These are phyloP conservation scores for Mortierella sp. DNA, from an alignment of 371 early-diverging fungal species.

Conservation along the genomic window DNA sequence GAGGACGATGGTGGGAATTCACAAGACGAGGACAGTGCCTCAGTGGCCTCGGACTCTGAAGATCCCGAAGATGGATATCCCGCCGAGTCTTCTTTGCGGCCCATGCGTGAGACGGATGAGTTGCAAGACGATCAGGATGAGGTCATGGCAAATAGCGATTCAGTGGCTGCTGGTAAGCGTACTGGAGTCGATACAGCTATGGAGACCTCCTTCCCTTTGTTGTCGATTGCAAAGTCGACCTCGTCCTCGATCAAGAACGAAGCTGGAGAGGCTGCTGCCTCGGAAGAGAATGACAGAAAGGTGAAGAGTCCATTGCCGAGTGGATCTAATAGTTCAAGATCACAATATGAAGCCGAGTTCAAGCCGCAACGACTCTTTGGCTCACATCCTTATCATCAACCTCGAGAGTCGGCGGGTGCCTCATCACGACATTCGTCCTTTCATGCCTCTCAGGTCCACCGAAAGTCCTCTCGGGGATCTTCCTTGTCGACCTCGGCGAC, in stretches of 20 bases:
- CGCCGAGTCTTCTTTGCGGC: background rate
- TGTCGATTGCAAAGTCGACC: background rate
- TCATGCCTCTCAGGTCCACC: too few species aligned
- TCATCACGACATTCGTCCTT: too few species aligned
- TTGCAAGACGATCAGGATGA: constrained; percentile 14
- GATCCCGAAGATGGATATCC: constrained; percentile 16
- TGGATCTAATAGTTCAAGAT: too few species aligned
- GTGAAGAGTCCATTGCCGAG: too few species aligned
- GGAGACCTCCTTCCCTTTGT: background rate
- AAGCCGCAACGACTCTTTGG: constrained; percentile 36
- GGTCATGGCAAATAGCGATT: background rate
- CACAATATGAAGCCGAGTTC: constrained; percentile 8
- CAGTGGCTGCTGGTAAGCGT: too few species aligned
- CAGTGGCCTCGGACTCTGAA: constrained; percentile 22
- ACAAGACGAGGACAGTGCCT: constrained; percentile 35
- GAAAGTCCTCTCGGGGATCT: too few species aligned
- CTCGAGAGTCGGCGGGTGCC: too few species aligned
- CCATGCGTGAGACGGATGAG: constrained; percentile 6
- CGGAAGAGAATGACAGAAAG: too few species aligned
- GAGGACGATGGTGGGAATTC: constrained; percentile 33
- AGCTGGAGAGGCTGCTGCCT: background rate
- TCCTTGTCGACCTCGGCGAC: too few species aligned
- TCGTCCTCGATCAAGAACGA: too few species aligned
- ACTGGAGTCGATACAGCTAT: too few species aligned
- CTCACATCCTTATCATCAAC: constrained; percentile 23